These are phyloP conservation scores for Tulasnella sp. DNA, from an alignment of 768 basidiomycete species.

Conservation along the genomic window DNA sequence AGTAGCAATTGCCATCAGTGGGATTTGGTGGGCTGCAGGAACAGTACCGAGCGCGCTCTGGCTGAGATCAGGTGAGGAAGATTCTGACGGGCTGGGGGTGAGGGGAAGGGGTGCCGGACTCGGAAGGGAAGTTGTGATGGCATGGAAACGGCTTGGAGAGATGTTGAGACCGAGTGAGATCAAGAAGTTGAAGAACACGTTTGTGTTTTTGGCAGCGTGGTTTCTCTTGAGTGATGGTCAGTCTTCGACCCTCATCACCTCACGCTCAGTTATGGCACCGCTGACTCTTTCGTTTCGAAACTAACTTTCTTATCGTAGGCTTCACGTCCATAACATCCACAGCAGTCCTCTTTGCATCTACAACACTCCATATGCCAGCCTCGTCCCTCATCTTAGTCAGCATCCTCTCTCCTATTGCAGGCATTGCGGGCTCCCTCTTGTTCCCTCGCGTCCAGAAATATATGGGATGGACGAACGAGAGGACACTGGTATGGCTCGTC, in stretches of 20 bases:
- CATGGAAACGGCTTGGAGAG: conserved; percentile 64
- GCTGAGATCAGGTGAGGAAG: conserved; percentile 40
- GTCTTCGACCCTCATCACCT: conserved; percentile 14
- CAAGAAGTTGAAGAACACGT: conserved; percentile 66
- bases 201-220: conserved; percentile 86
- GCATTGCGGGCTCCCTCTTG: conserved; percentile 73
- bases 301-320: conserved; percentile 33
- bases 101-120: conserved; percentile 8
- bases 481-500: conserved; percentile 57
- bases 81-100: background rate
- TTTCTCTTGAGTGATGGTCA: conserved; percentile 85
- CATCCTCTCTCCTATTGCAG: conserved; percentile 62
- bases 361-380: conserved; percentile 67
- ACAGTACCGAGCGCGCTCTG: conserved; percentile 68
- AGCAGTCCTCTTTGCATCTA: conserved; percentile 87
- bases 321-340: conserved; percentile 91
- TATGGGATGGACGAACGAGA: conserved; percentile 54
- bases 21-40: conserved; percentile 80
- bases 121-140: conserved; percentile 42
- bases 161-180: conserved; percentile 72
- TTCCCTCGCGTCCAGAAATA: conserved; percentile 67
- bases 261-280: background rate
- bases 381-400: conserved; percentile 72
- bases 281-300: background rate
- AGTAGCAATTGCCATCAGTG: conserved; percentile 75